These are phyloP conservation scores for Colletotrichum sp. DNA, from an alignment of 2,329 filamentous ascomycete species.

Conservation along the genomic window DNA sequence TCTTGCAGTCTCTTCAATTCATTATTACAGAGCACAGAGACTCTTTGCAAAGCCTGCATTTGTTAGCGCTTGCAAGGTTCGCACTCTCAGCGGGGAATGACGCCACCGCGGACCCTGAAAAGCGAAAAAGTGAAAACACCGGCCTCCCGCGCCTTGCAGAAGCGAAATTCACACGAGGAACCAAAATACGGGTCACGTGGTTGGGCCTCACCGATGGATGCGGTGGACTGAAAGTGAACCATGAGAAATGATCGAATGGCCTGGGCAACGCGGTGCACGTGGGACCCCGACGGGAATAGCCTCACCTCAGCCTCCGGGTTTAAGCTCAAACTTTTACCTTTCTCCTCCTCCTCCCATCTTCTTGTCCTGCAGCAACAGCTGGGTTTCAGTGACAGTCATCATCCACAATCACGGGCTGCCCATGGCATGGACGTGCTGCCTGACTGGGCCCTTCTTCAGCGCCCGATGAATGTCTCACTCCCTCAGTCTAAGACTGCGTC, in stretches of 20 bases:
- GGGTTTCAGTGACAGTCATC: background rate
- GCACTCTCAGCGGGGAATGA: background rate
- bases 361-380: background rate
- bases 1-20: background rate
- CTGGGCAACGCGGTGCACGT: background rate
- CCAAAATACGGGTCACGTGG: background rate
- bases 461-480: background rate
- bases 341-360: background rate
- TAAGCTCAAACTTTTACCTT: background rate
- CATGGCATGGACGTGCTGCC: background rate
- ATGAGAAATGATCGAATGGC: background rate
- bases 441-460: background rate
- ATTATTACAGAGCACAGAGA: background rate
- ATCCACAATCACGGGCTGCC: background rate
- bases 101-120: conserved; percentile 1
- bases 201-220: background rate
- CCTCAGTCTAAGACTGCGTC: background rate
- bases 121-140: background rate
- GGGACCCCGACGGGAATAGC: background rate
- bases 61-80: background rate
- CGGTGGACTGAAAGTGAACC: background rate
- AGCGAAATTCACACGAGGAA: background rate
- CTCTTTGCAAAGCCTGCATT: background rate
- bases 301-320: background rate
- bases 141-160: background rate